Evolutionary conservation across 2,329 filamentous ascomycete species (phyloP).

Genomic region (Geosmithia morbida): DNA sequence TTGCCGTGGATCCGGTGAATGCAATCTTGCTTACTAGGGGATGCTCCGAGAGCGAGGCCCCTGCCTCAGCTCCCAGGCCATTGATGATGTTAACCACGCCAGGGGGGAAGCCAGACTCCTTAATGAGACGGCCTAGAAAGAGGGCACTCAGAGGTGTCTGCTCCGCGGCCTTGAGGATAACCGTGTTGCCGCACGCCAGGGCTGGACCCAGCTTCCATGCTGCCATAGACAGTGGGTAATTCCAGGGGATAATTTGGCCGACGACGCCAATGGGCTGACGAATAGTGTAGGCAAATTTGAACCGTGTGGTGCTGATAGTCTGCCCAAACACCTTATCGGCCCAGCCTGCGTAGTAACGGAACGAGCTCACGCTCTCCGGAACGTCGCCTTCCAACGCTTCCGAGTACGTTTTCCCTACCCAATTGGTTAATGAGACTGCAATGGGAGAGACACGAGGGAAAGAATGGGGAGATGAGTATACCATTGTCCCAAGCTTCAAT

Average conservation of each 20-base stretch:
- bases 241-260: conserved; percentile 57
- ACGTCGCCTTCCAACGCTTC: conserved; percentile 47
- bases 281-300: conserved; percentile 55
- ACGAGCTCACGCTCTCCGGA: conserved; percentile 17
- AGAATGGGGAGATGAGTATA: conserved; percentile 3
- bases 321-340: conserved; percentile 61
- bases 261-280: conserved; percentile 57
- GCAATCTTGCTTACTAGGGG: conserved; percentile 54
- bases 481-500: conserved; percentile 68
- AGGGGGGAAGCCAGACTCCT: conserved; percentile 56
- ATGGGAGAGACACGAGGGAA: neutral
- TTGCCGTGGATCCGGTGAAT: conserved; percentile 56
- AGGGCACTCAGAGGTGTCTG: conserved; percentile 45
- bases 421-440: neutral
- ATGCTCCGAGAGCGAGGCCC: conserved; percentile 49
- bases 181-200: conserved; percentile 42
- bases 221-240: conserved; percentile 56
- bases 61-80: conserved; percentile 49
- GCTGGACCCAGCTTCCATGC: conserved; percentile 60
- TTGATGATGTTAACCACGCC: conserved; percentile 60
- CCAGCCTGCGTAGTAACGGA: conserved; percentile 56
- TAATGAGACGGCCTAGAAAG: conserved; percentile 46
- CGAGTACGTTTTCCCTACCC: conserved; percentile 40
- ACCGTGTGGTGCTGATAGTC: conserved; percentile 46
- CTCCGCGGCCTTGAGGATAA: conserved; percentile 47